Evolutionary conservation across 768 basidiomycete genomes (phyloP).

Genomic region (Lentinula edodes): DNA sequence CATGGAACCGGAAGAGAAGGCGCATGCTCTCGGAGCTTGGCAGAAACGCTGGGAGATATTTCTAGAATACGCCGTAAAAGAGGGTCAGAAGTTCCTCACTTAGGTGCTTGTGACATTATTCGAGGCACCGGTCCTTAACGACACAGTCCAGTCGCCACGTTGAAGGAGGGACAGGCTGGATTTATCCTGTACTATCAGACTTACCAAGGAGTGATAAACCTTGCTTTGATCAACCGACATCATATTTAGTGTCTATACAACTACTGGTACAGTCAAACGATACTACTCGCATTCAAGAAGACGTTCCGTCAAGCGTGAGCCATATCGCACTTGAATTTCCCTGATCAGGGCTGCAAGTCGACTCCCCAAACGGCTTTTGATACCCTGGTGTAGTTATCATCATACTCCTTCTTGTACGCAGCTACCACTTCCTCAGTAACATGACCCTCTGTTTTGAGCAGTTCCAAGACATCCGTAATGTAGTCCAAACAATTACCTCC

Average conservation of each 20-base stretch:
- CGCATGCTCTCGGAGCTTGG: slow-evolving; percentile 35
- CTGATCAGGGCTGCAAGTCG: background rate
- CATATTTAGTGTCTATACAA: too few species aligned
- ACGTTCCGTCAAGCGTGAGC: too few species aligned
- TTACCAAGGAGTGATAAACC: too few species aligned
- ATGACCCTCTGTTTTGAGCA: background rate
- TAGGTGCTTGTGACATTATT: background rate
- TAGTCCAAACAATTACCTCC: background rate
- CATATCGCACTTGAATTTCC: too few species aligned
- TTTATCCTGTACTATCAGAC: too few species aligned
- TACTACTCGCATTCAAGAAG: too few species aligned
- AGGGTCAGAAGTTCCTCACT: background rate
- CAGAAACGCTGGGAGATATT: slow-evolving; percentile 44
- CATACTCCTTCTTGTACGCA: background rate
- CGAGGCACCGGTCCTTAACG: too few species aligned
- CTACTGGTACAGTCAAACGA: too few species aligned
- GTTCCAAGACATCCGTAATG: background rate
- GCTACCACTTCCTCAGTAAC: background rate
- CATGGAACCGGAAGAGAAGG: slow-evolving; percentile 42
- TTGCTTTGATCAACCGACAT: too few species aligned
- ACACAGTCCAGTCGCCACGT: too few species aligned
- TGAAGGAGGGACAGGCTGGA: too few species aligned
- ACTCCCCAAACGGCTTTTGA: background rate
- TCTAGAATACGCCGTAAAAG: slow-evolving; percentile 24
- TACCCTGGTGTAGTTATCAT: background rate